phyloP scores from a whole-genome alignment of 768 basidiomycete genomes.

The Serendipita sp. region DNA sequence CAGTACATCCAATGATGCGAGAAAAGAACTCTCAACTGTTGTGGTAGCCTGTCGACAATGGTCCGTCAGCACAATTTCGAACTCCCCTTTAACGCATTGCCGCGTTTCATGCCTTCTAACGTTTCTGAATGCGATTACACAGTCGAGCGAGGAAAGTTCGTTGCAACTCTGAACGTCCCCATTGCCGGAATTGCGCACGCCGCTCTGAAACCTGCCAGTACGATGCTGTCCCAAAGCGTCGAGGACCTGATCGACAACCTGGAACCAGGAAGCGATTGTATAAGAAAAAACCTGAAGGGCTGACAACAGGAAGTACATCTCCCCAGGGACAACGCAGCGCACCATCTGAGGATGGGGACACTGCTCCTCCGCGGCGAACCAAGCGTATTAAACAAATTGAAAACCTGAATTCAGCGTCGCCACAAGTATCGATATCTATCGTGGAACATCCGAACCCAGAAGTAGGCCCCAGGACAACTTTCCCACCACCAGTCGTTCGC shows the following conservation, averaged over 20 bases:
- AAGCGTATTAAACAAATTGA: background rate
- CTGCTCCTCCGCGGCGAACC: background rate
- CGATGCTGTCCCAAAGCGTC: slow-evolving; percentile 63
- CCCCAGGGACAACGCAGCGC: slow-evolving; percentile 16
- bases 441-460: too few relatives aligned
- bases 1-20: background rate
- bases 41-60: slow-evolving; percentile 79
- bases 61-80: slow-evolving; percentile 28
- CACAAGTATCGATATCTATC: background rate
- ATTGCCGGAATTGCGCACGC: slow-evolving; percentile 69
- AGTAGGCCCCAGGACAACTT: too few relatives aligned
- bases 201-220: slow-evolving; percentile 66
- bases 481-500: background rate
- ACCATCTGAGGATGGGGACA: slow-evolving; percentile 17
- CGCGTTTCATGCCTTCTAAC: background rate
- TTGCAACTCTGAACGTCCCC: slow-evolving; percentile 69
- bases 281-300: slow-evolving; percentile 56
- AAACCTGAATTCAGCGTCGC: background rate
- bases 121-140: slow-evolving; percentile 14
- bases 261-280: slow-evolving; percentile 71
- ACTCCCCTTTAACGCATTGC: background rate
- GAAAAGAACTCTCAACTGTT: slow-evolving; percentile 43
- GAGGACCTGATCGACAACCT: slow-evolving; percentile 75
- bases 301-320: slow-evolving; percentile 10
- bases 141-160: slow-evolving; percentile 76